phyloP scores from a whole-genome alignment of 2,329 filamentous ascomycete genomes.

The Diaporthe capsici region DNA sequence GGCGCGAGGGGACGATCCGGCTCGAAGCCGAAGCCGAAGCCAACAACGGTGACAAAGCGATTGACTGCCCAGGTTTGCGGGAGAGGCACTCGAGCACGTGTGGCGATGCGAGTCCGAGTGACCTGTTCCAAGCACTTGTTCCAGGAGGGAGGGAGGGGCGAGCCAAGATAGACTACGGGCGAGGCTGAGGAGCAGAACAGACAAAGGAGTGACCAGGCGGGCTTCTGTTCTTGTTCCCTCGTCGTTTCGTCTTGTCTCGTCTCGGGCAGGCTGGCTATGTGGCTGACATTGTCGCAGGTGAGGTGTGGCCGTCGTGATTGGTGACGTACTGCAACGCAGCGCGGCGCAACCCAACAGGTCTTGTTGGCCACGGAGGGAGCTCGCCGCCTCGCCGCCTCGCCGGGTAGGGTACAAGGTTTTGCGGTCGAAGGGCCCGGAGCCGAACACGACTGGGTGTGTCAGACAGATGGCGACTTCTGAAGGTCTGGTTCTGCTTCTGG shows the following conservation, averaged over 20 bases:
- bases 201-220: conserved; percentile 24
- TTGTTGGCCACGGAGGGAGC: conserved; percentile 24
- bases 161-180: background rate
- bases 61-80: background rate
- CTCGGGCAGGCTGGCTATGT: conserved; percentile 33
- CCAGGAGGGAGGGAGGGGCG: background rate
- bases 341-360: background rate
- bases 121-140: background rate
- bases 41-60: conserved; percentile 29
- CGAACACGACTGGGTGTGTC: conserved; percentile 17
- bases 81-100: conserved; percentile 31
- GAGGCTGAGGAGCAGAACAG: conserved; percentile 23
- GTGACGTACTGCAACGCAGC: background rate
- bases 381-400: background rate
- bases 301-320: conserved; percentile 34
- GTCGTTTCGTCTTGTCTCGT: conserved; percentile 33
- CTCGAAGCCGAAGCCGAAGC: conserved; percentile 15
- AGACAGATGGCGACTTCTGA: conserved; percentile 1
- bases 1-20: conserved; percentile 11
- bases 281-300: conserved; percentile 29
- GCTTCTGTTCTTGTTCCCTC: conserved; percentile 2
- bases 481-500: background rate
- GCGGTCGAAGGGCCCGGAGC: conserved; percentile 9
- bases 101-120: conserved; percentile 9
- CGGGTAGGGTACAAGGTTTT: conserved; percentile 9